phyloP scores from a whole-genome alignment of 1,284 basidiomycete genomes.

The Ceratobasidium sp. region DNA sequence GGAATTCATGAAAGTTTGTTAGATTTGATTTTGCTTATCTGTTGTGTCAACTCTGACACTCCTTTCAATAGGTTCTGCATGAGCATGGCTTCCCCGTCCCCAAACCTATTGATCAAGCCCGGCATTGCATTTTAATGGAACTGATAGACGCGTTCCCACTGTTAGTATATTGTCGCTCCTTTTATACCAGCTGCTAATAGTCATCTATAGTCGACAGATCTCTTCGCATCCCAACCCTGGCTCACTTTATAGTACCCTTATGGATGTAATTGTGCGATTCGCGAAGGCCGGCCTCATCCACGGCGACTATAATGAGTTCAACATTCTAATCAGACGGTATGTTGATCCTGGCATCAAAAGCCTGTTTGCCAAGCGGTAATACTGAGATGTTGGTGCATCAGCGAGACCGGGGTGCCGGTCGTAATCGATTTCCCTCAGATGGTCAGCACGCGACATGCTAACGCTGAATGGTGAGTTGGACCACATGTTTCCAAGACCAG shows the following conservation, averaged over 20 bases:
- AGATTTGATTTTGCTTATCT: not conserved
- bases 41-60: not conserved
- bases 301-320: constrained; percentile 99
- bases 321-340: constrained; percentile 81
- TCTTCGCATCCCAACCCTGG: constrained; percentile 86
- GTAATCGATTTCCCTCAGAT: constrained; percentile 99
- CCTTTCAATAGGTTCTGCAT: constrained; percentile 75
- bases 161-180: constrained; percentile 62
- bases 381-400: constrained; percentile 53
- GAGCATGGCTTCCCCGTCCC: constrained; percentile 96
- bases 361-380: not conserved
- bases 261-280: constrained; percentile 97
- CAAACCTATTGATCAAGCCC: constrained; percentile 91
- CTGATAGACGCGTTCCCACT: constrained; percentile 96
- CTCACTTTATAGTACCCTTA: constrained; percentile 90
- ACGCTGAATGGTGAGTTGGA: constrained; percentile 90
- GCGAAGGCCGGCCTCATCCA: constrained; percentile 95
- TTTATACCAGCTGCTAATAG: constrained; percentile 47
- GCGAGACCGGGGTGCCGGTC: constrained; percentile 82
- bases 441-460: constrained; percentile 97
- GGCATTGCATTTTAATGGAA: constrained; percentile 97
- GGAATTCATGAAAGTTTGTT: constrained; percentile 94
- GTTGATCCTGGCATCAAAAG: not conserved
- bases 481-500: constrained; percentile 48
- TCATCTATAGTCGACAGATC: constrained; percentile 81